Evolutionary conservation across 2,329 filamentous ascomycete genomes (phyloP).

Genomic region (Lecanosticta acicola): DNA sequence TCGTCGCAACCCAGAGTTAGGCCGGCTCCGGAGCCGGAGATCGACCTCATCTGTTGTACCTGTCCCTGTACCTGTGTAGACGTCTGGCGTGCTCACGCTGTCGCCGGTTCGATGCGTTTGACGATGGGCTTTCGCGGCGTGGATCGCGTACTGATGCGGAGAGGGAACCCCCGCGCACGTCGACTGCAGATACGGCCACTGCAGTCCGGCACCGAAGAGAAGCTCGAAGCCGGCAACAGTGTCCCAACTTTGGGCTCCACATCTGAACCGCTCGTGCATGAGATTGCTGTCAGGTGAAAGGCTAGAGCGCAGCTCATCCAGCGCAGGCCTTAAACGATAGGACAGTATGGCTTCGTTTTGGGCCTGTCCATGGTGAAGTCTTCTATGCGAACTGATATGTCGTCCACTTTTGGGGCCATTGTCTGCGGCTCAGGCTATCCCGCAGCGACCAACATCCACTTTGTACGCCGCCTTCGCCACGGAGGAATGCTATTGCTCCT

Average conservation of each 20-base stretch:
- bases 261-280: conserved; percentile 5
- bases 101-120: too few relatives aligned
- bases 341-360: conserved; percentile 2
- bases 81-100: too few relatives aligned
- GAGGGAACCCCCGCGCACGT: too few relatives aligned
- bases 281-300: conserved; percentile 6
- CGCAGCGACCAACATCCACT: not conserved
- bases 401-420: too few relatives aligned
- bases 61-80: not conserved
- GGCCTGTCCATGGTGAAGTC: too few relatives aligned
- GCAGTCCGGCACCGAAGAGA: not conserved
- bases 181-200: too few relatives aligned
- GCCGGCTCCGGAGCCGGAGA: not conserved
- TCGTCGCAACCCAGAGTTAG: not conserved
- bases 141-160: too few relatives aligned
- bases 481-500: not conserved
- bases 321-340: conserved; percentile 5
- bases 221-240: not conserved
- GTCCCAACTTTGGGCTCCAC: conserved; percentile 6
- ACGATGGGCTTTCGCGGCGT: too few relatives aligned
- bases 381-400: too few relatives aligned
- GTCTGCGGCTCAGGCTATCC: not conserved
- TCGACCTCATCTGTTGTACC: conserved; percentile 2
- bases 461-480: not conserved
- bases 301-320: conserved; percentile 1